Evolutionary conservation across 331 rosid species (phyloP), one percentile per base, ranked within the genome.

Genomic region (Acacia concinna): DNA sequence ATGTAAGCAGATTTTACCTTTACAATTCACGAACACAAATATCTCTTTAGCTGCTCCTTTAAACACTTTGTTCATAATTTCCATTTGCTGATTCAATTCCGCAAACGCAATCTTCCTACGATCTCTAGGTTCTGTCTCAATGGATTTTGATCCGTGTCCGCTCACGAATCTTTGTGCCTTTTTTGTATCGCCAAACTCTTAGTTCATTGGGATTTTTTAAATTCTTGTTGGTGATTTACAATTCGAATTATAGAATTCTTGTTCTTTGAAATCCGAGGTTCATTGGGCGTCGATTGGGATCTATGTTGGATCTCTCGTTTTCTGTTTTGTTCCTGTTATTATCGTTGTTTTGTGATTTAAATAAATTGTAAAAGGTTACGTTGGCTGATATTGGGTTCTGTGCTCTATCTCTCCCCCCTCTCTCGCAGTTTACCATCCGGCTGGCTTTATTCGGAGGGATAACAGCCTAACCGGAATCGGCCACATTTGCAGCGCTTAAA

Each of bases 261-360:
- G 59, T 78, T 81, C 37, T 18, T 21, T 47, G 78, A 74, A 32
- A 75, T 91, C 68, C 85, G 86, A 84, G 87, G 89, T 89, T 88
- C 92, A 89, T 60, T 86, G 92, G 78, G 82, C 63, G 62, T 88
- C 80, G 82, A 84, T 88, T 89, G 92, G 91, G 89, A 88, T 88
- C 94, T 86, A 89, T 89, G 88, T 83, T 85, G 86, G 89, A 88
- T 86, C 88, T 51, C 73, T 85, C 82, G 82, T 62, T 54, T 80
- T 79, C 69, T 80, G 84, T 85, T 81, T 80, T 77, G 40, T 74
- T 79, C 51, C 54, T 83, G 38, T 82, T 84, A 71, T 82, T 81
- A n/a, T 49, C 66, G 21, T 73, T 73, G 52, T 49, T 47, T 63
- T 78, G 67, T 85, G 41, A 7, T 75, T 89, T 52, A 72, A 10